phyloP scores from a whole-genome alignment of 1,139 yeast genomes.

The Suhomyces panamericanus region DNA sequence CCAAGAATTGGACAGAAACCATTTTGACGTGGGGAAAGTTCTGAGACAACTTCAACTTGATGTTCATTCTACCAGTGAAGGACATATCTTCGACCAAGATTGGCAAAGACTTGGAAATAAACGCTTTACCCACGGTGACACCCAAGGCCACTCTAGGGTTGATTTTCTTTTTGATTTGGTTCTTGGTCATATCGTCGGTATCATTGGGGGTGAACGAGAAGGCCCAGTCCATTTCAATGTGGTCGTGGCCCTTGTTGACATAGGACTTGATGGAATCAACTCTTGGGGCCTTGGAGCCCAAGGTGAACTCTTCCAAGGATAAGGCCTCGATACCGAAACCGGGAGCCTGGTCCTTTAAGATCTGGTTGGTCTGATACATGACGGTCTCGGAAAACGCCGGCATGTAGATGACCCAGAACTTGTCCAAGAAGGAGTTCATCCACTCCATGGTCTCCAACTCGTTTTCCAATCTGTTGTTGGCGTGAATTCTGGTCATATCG shows the following conservation, averaged over 20 bases:
- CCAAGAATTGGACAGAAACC: constrained; percentile 70
- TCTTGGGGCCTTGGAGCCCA: constrained; percentile 79
- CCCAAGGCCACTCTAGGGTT: constrained; percentile 81
- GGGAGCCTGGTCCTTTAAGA: constrained; percentile 70
- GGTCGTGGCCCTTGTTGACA: constrained; percentile 63
- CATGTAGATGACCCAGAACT: constrained; percentile 86
- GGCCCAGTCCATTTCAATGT: constrained; percentile 81
- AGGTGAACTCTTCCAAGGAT: constrained; percentile 70
- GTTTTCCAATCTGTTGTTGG: constrained; percentile 60
- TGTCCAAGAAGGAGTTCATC: constrained; percentile 72
- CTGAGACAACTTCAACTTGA: constrained; percentile 59
- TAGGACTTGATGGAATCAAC: constrained; percentile 70
- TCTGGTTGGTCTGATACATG: constrained; percentile 62
- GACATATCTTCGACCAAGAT: constrained; percentile 78
- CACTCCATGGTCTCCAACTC: constrained; percentile 75
- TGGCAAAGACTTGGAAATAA: constrained; percentile 72
- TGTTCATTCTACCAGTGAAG: constrained; percentile 68
- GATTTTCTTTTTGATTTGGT: constrained; percentile 65
- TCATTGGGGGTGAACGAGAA: constrained; percentile 80
- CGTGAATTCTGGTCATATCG: constrained; percentile 63
- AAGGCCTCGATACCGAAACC: constrained; percentile 78
- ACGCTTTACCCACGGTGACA: constrained; percentile 75
- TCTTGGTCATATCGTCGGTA: constrained; percentile 77
- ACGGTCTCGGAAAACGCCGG: constrained; percentile 81
- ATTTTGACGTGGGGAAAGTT: constrained; percentile 73